Base-by-base conservation (phyloP, 2,329 filamentous ascomycete genomes). In the Fusarium drepaniforme region DNA sequence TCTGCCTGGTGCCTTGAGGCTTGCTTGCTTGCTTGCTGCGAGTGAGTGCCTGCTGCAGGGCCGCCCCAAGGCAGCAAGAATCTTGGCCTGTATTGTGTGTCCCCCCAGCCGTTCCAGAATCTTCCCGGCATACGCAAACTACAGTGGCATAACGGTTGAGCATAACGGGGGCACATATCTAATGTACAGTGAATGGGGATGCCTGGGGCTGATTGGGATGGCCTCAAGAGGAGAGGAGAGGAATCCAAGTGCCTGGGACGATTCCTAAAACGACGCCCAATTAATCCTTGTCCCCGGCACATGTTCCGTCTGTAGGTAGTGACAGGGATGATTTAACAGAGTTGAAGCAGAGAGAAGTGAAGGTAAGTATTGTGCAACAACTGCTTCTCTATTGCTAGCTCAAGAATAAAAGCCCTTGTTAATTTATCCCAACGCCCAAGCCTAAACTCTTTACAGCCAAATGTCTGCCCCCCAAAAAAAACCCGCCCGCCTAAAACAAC, bases 41-140 rank as follows among this genome's bases (percentile, higher is more conserved):
- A 40, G 12, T 42, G 38, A 40, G 12, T 42, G 40, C n/a, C 4
- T 40, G 72, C 62, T 62, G 70, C 73, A 75, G 73, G 73, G 59
- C 73, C 66, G 59, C 73, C 66, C 66, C 44, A 64, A 76, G 73
- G 73, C 73, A 75, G 51, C 30, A 67, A 74, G 72, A 53, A 63
- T 66, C 33, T 56, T 13, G 33, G 33, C 33, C 33, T 35, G 28
- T 28, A 25, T 49, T 49, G 33, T 35, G 33, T 35, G 33, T 35
- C n/a, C 21, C 49, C 49, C 30, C 49, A 53, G 18, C 70, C 60
- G 28, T 75, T 28, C 65, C 37, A 73, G 62, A 51, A 53, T 18
- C 53, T 44, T 53, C 56, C 64, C 59, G 65, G 66, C 59, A 61
- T 30, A 30, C 44, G 53, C 15, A 38, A 51, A 64, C 37, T 40